Evolutionary conservation across 2,329 filamentous ascomycete genomes (phyloP).

Genomic region (Colletotrichum sojae): DNA sequence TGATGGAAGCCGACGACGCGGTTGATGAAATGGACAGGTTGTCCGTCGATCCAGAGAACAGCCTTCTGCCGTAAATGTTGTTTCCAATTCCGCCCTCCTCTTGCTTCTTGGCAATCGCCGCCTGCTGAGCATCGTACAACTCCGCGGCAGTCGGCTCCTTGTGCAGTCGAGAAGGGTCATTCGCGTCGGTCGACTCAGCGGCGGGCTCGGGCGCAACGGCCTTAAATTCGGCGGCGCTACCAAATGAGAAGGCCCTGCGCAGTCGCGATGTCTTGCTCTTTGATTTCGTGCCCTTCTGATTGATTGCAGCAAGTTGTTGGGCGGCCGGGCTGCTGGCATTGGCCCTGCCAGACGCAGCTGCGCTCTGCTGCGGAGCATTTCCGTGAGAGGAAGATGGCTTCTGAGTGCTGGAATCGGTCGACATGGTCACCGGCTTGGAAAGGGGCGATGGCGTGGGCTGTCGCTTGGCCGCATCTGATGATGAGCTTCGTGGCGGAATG

Average conservation of each 20-base stretch:
- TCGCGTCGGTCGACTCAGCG: slow-evolving; percentile 38
- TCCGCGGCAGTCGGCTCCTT: slow-evolving; percentile 75
- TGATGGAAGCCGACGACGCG: slow-evolving; percentile 89
- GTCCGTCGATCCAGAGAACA: slow-evolving; percentile 93
- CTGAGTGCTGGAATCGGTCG: slow-evolving; percentile 64
- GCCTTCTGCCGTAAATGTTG: slow-evolving; percentile 90
- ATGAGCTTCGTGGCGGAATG: slow-evolving; percentile 74
- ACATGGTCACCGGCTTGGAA: slow-evolving; percentile 78
- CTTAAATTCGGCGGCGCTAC: slow-evolving; percentile 91
- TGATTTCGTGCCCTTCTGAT: slow-evolving; percentile 81
- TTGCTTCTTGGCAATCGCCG: slow-evolving; percentile 90
- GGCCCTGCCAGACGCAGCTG: slow-evolving; percentile 47
- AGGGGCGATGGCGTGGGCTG: slow-evolving; percentile 79
- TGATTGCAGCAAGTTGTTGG: slow-evolving; percentile 88
- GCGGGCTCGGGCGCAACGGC: slow-evolving; percentile 66
- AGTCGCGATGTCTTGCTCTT: slow-evolving; percentile 90
- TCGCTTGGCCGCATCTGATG: slow-evolving; percentile 77
- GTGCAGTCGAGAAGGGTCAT: slow-evolving; percentile 68
- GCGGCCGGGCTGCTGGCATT: slow-evolving; percentile 78
- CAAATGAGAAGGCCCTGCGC: slow-evolving; percentile 94
- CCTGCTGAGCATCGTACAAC: slow-evolving; percentile 88
- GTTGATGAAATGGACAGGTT: slow-evolving; percentile 94
- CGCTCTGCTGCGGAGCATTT: slow-evolving; percentile 48
- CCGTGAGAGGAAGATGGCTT: slow-evolving; percentile 54
- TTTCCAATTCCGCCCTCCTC: slow-evolving; percentile 93